Evolutionary conservation across 2,329 filamentous ascomycete genomes (phyloP), one percentile per base, ranked within the genome.

Genomic region (Shiraia sp.): DNA sequence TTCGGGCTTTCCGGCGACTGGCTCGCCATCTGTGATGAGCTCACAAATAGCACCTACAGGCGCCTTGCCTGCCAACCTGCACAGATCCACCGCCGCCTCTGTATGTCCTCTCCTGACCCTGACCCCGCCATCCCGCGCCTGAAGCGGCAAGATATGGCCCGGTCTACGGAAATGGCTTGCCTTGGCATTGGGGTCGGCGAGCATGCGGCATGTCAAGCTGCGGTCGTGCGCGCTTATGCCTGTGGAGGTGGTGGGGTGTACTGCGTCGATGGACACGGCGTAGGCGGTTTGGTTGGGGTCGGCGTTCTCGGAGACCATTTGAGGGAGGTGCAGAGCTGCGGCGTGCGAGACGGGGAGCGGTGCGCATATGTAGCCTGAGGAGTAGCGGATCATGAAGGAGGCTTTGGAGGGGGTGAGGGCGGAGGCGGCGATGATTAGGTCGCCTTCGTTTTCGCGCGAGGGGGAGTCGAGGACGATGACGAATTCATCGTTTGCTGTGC

Each of bases 381-480:
- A 87, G 77, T 96, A 83, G 62, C 90, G 89, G 70, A 99, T 82
- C 80, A 99, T 86, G 77, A 96, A 99, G 61, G 90, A 89, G 85
- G 95, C 95, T 74, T 97, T 92, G 53, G 88, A 81, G 16, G 90
- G 79, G 7, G 92, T 96, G 52, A 96, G 75, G 61, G 87, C 80
- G 55, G 90, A 77, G 49, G 90, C 92, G 55, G 93, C 89, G 65
- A 97, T 95, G 72, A 97, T 96, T 34, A 99, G 82, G 75, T 99
- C 93, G 71, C 91, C 93, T 79, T 99, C 93, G 71, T 99, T 99
- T 72, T 99, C 93, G 71, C 93, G 91, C 49, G 85, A 82, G 52
- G 90, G 84, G 57, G 89, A 88, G 76, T 99, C 93, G 63, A 99
- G 88, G 26, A 96, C 92, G 49, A 99, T 84, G 68, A 99, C 86